phyloP scores from a whole-genome alignment of 2,329 filamentous ascomycete species.

The Fusarium acutatum region DNA sequence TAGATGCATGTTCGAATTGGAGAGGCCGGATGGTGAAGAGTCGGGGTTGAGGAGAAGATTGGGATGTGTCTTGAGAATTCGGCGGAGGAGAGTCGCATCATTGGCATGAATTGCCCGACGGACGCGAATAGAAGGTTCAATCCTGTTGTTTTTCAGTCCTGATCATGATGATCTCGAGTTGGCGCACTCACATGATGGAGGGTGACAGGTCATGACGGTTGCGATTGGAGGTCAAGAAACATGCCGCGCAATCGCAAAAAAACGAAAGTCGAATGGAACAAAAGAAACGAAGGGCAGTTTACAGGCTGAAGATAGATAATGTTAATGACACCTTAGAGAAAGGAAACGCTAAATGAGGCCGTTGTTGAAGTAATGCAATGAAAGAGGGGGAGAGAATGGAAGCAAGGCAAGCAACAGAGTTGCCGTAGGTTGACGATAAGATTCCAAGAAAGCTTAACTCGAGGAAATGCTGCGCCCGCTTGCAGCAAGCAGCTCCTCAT shows the following conservation, averaged over 20 bases:
- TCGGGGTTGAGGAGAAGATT: conserved; percentile 81
- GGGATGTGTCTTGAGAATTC: conserved; percentile 79
- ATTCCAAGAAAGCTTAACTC: conserved; percentile 23
- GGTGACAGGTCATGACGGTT: conserved; percentile 38
- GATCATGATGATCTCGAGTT: neutral
- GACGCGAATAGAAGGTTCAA: conserved; percentile 78
- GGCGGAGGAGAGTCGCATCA: conserved; percentile 75
- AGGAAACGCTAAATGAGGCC: neutral
- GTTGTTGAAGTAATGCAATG: neutral
- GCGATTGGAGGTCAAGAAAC: conserved; percentile 25
- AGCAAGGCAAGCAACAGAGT: neutral
- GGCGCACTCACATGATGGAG: conserved; percentile 35
- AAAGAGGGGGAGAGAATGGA: conserved; percentile 4
- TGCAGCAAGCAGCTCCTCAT: conserved; percentile 21
- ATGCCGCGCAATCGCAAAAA: conserved; percentile 28
- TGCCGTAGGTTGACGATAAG: conserved; percentile 19
- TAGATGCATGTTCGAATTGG: conserved; percentile 86
- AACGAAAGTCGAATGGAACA: neutral
- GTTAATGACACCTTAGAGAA: neutral
- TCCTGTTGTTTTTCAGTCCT: conserved; percentile 58
- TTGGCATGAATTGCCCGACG: conserved; percentile 83
- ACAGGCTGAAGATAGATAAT: neutral
- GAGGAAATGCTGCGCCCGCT: conserved; percentile 1
- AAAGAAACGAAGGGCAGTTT: neutral
- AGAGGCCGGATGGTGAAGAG: conserved; percentile 69